A percentile compares a stretch with the other conserved stretches of the same genome.
These are phyloP conservation scores for Aegle marmelos DNA, from an alignment of 345 rosid species.

Conservation along the genomic window DNA sequence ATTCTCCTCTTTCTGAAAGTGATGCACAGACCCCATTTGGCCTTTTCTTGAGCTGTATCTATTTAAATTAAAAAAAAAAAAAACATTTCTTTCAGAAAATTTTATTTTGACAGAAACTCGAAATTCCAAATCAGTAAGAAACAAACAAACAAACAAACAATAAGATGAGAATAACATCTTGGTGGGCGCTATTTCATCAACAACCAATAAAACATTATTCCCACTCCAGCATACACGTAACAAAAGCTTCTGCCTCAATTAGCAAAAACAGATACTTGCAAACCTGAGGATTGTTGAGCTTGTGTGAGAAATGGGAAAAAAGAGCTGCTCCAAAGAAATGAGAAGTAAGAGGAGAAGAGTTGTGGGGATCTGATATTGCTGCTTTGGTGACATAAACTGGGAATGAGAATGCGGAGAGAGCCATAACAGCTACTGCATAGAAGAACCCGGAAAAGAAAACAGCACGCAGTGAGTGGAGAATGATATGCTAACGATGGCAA, in stretches of 20 bases:
- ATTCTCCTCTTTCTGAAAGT: slow-evolving; percentile 72
- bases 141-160: not conserved
- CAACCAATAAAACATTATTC: not conserved
- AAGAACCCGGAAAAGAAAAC: not conserved
- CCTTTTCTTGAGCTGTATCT: slow-evolving; percentile 52
- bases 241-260: not conserved
- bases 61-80: slow-evolving; percentile 17
- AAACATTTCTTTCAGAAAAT: slow-evolving; percentile 19
- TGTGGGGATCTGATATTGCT: slow-evolving; percentile 40
- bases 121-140: slow-evolving; percentile 2
- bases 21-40: slow-evolving; percentile 57
- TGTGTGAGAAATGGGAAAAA: slow-evolving; percentile 33
- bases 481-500: too few relatives aligned
- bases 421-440: slow-evolving; percentile 35
- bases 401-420: slow-evolving; percentile 66
- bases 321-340: slow-evolving; percentile 52
- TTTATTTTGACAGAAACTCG: not conserved
- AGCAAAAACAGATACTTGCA: slow-evolving; percentile 10
- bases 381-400: slow-evolving; percentile 42
- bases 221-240: not conserved
- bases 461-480: not conserved
- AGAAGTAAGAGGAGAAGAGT: slow-evolving; percentile 34
- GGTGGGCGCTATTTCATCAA: slow-evolving; percentile 5
- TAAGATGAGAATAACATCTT: not conserved
- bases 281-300: slow-evolving; percentile 35